These are phyloP conservation scores for Pseudozyma hubeiensis DNA, from an alignment of 1,284 basidiomycete genomes.

Conservation along the genomic window DNA sequence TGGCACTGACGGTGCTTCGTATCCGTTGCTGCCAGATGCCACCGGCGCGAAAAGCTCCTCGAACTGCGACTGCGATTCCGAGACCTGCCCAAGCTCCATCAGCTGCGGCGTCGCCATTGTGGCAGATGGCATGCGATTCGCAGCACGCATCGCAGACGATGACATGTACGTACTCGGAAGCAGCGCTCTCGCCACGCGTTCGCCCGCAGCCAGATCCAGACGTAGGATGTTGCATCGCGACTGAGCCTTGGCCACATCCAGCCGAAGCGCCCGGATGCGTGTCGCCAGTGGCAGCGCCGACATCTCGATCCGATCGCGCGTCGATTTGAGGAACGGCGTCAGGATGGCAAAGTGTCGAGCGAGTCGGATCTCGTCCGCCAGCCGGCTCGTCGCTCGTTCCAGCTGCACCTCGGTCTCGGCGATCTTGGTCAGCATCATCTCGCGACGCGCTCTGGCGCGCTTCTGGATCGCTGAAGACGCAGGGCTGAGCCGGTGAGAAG, in stretches of 20 bases:
- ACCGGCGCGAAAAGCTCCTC: constrained; percentile 43
- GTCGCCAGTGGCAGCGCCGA: constrained; percentile 52
- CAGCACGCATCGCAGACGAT: constrained; percentile 33
- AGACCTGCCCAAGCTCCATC: constrained; percentile 31
- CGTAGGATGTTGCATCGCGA: constrained; percentile 48
- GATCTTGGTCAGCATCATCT: constrained; percentile 51
- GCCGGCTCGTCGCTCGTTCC: constrained; percentile 68
- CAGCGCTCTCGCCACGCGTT: constrained; percentile 32
- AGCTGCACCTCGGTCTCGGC: constrained; percentile 86
- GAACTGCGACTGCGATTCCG: constrained; percentile 40
- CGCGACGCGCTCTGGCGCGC: constrained; percentile 36
- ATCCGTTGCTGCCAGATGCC: constrained; percentile 10
- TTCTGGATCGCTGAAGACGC: constrained; percentile 39
- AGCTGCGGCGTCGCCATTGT: constrained; percentile 43
- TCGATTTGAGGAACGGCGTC: constrained; percentile 61
- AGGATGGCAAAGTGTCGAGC: constrained; percentile 61
- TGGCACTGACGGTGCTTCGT: constrained; percentile 11
- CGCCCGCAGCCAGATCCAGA: constrained; percentile 52
- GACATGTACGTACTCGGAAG: constrained; percentile 34
- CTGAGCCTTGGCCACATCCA: constrained; percentile 53
- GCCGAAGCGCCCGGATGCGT: constrained; percentile 45
- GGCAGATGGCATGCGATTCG: constrained; percentile 26
- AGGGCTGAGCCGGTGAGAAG: constrained; percentile 35
- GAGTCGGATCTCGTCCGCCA: constrained; percentile 56
- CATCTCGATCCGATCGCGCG: constrained; percentile 62